phyloP scores from a whole-genome alignment of 2,329 filamentous ascomycete species.

The Ophiosphaerella narmari region DNA sequence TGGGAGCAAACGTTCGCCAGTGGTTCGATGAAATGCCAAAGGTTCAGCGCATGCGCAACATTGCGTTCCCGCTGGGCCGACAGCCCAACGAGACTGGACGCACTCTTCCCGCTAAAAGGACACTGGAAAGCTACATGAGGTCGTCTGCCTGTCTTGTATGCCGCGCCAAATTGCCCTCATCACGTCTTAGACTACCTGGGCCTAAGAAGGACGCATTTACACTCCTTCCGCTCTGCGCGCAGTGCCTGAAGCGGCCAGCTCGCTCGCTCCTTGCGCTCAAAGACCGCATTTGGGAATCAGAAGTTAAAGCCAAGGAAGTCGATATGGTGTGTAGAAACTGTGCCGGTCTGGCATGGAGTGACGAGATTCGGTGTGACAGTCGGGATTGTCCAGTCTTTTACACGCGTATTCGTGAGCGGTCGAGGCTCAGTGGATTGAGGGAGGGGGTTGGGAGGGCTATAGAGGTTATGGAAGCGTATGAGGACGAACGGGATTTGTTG shows the following conservation, averaged over 20 bases:
- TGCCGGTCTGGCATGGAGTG: constrained; percentile 70
- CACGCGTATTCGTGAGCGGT: constrained; percentile 67
- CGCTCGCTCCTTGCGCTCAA: constrained; percentile 68
- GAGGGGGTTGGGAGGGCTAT: constrained; percentile 32
- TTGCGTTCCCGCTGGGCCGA: constrained; percentile 46
- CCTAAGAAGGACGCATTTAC: constrained; percentile 21
- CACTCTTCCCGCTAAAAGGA: constrained; percentile 60
- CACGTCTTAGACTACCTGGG: constrained; percentile 13
- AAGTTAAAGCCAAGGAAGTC: constrained; percentile 68
- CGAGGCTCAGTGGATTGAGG: constrained; percentile 26
- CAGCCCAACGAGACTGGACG: constrained; percentile 17
- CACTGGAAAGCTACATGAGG: constrained; percentile 92
- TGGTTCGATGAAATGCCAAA: constrained; percentile 99
- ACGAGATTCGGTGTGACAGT: constrained; percentile 85
- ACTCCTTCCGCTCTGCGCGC: constrained; percentile 59
- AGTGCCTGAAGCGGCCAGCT: constrained; percentile 61
- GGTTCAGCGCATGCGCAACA: constrained; percentile 72
- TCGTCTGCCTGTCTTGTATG: constrained; percentile 81
- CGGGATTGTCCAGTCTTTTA: constrained; percentile 94
- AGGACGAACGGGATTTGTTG: not conserved
- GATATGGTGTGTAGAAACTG: constrained; percentile 79
- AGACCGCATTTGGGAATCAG: constrained; percentile 63
- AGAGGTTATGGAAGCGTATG: constrained; percentile 30
- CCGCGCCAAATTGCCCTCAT: constrained; percentile 59
- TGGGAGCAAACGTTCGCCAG: constrained; percentile 84